phyloP scores from a whole-genome alignment of 805 yeast species.

The Kodamaea sagamina region DNA sequence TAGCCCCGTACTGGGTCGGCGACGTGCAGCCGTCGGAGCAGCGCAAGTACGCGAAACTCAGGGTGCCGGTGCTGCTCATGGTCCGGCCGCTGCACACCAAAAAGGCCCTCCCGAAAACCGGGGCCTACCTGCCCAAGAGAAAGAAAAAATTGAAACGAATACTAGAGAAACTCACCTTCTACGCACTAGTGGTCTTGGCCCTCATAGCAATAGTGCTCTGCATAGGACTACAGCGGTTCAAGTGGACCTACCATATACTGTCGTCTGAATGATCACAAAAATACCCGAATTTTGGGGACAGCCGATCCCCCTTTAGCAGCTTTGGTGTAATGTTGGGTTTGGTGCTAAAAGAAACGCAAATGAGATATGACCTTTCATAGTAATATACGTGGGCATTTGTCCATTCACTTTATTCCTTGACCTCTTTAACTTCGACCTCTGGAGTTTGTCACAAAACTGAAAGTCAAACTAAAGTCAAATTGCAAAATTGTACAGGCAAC shows the following conservation, averaged over 20 bases:
- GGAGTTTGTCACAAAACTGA: too few relatives aligned
- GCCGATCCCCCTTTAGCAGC: too few relatives aligned
- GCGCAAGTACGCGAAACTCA: slow-evolving; percentile 16
- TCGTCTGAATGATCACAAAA: slow-evolving; percentile 4
- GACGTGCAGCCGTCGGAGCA: slow-evolving; percentile 24
- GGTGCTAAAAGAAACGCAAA: too few relatives aligned
- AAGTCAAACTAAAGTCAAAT: too few relatives aligned
- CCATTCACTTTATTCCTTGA: not conserved
- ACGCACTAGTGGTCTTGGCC: slow-evolving; percentile 17
- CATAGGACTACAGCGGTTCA: slow-evolving; percentile 22
- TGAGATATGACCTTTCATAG: not conserved
- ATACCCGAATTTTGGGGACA: not conserved
- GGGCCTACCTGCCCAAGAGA: slow-evolving; percentile 8
- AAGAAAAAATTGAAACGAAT: slow-evolving; percentile 12
- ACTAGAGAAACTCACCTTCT: slow-evolving; percentile 16
- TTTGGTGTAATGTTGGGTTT: too few relatives aligned
- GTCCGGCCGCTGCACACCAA: not conserved
- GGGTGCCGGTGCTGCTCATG: slow-evolving; percentile 12
- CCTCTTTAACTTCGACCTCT: too few relatives aligned
- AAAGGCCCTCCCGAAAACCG: not conserved
- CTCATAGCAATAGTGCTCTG: slow-evolving; percentile 19
- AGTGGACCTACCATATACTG: slow-evolving; percentile 20
- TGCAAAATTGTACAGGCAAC: too few relatives aligned
- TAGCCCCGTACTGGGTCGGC: slow-evolving; percentile 32
- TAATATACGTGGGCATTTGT: not conserved